These are phyloP conservation scores for Spiraea crenata DNA, from an alignment of 331 rosid genomes.

Conservation along the genomic window DNA sequence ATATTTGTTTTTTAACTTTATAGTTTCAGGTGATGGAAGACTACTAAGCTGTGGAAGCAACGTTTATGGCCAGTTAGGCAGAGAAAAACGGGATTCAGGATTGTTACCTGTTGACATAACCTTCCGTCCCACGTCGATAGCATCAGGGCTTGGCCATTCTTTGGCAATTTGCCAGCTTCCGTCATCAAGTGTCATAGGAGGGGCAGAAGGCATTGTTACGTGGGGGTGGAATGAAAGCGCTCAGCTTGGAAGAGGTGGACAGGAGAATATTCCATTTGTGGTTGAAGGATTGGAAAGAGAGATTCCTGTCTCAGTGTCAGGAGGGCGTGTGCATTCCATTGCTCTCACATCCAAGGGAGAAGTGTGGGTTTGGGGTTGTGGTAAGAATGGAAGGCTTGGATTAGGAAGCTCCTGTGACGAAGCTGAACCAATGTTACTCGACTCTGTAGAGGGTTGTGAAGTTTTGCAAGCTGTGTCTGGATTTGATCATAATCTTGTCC, in stretches of 20 bases:
- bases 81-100: conserved; percentile 59
- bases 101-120: conserved; percentile 63
- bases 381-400: conserved; percentile 86
- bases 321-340: conserved; percentile 83
- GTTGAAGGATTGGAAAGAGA: conserved; percentile 60
- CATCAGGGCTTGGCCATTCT: conserved; percentile 92
- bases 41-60: conserved; percentile 87
- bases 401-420: conserved; percentile 71
- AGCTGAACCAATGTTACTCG: conserved; percentile 60
- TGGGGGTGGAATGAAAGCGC: conserved; percentile 92
- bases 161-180: conserved; percentile 65
- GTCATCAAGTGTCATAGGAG: conserved; percentile 33
- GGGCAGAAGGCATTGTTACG: conserved; percentile 46
- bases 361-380: conserved; percentile 91
- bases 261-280: conserved; percentile 43
- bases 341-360: conserved; percentile 67
- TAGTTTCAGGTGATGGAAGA: conserved; percentile 58
- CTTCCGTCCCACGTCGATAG: conserved; percentile 48
- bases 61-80: conserved; percentile 73
- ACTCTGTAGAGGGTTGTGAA: conserved; percentile 56
- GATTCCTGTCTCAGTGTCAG: conserved; percentile 60
- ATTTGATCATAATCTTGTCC: conserved; percentile 78
- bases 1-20: conserved; percentile 20
- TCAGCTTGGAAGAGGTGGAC: conserved; percentile 85
- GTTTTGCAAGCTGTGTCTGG: conserved; percentile 80